A percentile compares a stretch with the other conserved stretches of the same genome.
These are phyloP conservation scores for Ogataea trehalophila DNA, from an alignment of 805 yeast genomes.

Conservation along the genomic window DNA sequence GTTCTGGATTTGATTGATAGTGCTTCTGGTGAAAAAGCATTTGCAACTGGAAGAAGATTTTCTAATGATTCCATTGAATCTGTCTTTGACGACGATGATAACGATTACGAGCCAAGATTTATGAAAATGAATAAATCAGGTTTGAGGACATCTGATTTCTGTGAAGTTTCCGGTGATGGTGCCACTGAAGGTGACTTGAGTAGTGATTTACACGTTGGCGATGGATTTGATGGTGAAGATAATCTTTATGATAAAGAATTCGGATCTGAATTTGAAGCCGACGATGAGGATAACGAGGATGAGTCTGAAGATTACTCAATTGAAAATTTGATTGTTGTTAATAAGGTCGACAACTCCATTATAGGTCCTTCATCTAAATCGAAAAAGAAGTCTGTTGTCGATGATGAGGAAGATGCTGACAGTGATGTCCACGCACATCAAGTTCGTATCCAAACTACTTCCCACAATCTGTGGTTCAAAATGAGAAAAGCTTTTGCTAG, in stretches of 20 bases:
- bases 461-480: constrained; percentile 23
- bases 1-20: constrained; percentile 31
- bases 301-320: constrained; percentile 6
- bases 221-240: constrained; percentile 2
- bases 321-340: neutral
- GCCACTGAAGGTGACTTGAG: constrained; percentile 1
- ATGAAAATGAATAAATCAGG: constrained; percentile 16
- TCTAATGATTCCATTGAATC: constrained; percentile 29
- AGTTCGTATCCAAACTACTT: neutral
- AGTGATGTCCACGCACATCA: neutral
- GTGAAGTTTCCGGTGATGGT: constrained; percentile 4
- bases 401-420: neutral
- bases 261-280: constrained; percentile 14
- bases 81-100: constrained; percentile 20
- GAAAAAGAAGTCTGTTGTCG: neutral
- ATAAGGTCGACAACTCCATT: neutral
- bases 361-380: neutral
- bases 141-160: constrained; percentile 13
- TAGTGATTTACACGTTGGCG: constrained; percentile 2
- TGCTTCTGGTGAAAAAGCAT: constrained; percentile 2
- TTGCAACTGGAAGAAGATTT: constrained; percentile 14
- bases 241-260: neutral
- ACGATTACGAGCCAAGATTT: constrained; percentile 20
- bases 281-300: constrained; percentile 18
- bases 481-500: constrained; percentile 26